phyloP scores from a whole-genome alignment of 768 basidiomycete species.

The Auricularia cornea region DNA sequence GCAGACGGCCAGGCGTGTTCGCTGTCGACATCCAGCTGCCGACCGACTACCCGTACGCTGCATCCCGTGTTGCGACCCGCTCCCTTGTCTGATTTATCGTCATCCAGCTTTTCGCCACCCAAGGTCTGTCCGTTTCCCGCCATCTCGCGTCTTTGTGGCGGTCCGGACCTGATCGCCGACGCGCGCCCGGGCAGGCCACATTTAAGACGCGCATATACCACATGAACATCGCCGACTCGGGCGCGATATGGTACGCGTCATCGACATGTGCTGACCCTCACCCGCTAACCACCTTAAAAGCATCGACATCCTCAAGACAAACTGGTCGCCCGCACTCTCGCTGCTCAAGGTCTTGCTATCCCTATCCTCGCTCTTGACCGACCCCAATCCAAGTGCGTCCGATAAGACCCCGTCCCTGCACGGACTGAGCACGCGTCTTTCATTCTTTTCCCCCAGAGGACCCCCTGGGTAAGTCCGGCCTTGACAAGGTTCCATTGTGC shows the following conservation, averaged over 20 bases:
- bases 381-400: slow-evolving; percentile 82
- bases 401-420: not conserved
- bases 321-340: slow-evolving; percentile 91
- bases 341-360: slow-evolving; percentile 93
- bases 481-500: not conserved
- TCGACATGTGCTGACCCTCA: not conserved
- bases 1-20: slow-evolving; percentile 37
- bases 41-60: slow-evolving; percentile 69
- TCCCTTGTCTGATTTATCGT: slow-evolving; percentile 3
- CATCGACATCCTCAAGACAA: slow-evolving; percentile 86
- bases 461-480: slow-evolving; percentile 46
- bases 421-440: not conserved
- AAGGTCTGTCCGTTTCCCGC: slow-evolving; percentile 59
- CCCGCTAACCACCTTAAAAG: slow-evolving; percentile 41
- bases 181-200: not conserved
- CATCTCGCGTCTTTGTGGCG: slow-evolving; percentile 32
- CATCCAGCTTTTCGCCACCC: slow-evolving; percentile 67
- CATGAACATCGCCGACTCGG: slow-evolving; percentile 47
- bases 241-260: slow-evolving; percentile 1
- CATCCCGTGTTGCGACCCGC: not conserved
- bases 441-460: slow-evolving; percentile 39
- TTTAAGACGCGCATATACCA: slow-evolving; percentile 52
- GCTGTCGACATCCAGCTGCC: slow-evolving; percentile 57
- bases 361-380: slow-evolving; percentile 83
- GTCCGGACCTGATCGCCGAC: slow-evolving; percentile 3